Evolutionary conservation across 257 asterid genomes (phyloP), one percentile per base, ranked within the genome.

Genomic region (Ocimum tenuiflorum): DNA sequence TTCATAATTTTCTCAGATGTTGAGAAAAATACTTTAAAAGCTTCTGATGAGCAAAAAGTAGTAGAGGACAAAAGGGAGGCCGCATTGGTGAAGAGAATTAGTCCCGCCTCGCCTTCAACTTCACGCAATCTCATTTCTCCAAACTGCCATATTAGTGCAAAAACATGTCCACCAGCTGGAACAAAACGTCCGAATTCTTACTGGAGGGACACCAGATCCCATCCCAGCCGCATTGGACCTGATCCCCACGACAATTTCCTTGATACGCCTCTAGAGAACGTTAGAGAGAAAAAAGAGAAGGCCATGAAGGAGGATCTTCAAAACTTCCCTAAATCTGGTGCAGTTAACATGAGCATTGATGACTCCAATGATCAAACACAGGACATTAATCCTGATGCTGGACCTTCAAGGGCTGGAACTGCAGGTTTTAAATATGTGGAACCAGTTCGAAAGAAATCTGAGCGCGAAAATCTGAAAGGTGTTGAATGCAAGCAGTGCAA

Each of bases 201-300:
- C 63, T 90, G 99, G 99, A 90, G 94, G 82, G 87, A 90, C 67
- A 94, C 99, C 57, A 80, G 96, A 78, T 86, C 95, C 65, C 88
- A 86, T 70, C 95, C 83, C 79, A 88, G 95, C 78, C 86, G 84
- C 29, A 79, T 77, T 59, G 92, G 96, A 60, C 82, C 96, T 64
- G 96, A 88, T 71, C 89, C 72, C 8, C 97, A 86, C 65, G 99
- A 90, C 76, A 95, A 90, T 80, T 94, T 94, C 74, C 94, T 94
- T 7, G 95, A 94, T 73, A 90, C 99, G 31, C 97, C 97, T 60
- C 74, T 80, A 50, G 96, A 90, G 81, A 88, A 83, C 33, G 66
- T 83, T 48, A 81, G 81, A 70, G 82, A 59, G 61, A 84, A 82
- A 64, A 24, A 77, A 12, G 81, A 83, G 60, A 89, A 87, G 61